Conservation (phyloP, 495 filamentous ascomycete species). For the Astrothelium subdiscretum region DNA sequence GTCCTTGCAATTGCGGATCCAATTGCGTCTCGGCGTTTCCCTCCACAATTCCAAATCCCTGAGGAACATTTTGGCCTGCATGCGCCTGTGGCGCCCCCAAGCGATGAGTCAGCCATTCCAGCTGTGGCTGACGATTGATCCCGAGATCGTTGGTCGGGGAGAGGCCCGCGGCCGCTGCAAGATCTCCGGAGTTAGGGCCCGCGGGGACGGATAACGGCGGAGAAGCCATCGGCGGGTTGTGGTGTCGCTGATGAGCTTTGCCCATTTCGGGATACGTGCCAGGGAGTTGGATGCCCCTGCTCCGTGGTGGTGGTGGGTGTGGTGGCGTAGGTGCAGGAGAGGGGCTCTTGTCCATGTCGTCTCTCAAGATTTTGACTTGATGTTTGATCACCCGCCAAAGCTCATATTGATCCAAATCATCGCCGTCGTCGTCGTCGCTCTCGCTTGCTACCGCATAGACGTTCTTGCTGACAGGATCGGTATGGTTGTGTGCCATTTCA, state of each 20-base stretch:
- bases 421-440: conserved; percentile 4
- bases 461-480: background rate
- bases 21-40: background rate
- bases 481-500: conserved; percentile 11
- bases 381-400: conserved; percentile 26
- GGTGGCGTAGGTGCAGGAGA: background rate
- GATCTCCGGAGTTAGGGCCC: background rate
- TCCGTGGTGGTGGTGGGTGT: background rate
- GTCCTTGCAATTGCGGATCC: background rate
- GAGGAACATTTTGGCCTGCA: background rate
- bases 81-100: background rate
- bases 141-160: background rate
- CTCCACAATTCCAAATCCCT: background rate
- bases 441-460: background rate
- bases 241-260: background rate
- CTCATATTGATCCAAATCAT: conserved; percentile 22
- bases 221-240: background rate
- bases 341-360: conserved; percentile 17
- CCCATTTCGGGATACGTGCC: background rate
- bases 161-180: background rate
- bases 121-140: background rate
- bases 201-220: background rate
- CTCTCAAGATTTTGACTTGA: conserved; percentile 21
- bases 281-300: background rate
- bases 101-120: background rate